Percentiles rank a stretch among this genome's conserved stretches.
These are phyloP conservation scores for Vigna mungo DNA, from an alignment of 306 rosid genomes.

Conservation along the genomic window DNA sequence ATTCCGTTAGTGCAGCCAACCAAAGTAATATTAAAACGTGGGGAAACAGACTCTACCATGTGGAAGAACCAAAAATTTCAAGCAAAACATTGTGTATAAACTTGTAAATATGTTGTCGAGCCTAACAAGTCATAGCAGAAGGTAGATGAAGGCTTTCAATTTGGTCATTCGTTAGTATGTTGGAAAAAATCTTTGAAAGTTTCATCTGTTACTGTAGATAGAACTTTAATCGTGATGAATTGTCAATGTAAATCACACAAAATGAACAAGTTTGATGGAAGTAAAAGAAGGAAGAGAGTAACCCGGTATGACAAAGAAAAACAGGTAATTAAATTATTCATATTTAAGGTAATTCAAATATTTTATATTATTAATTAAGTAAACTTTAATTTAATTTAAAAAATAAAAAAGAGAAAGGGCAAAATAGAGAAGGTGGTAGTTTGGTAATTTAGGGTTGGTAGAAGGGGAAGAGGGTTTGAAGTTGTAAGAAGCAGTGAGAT, in stretches of 20 bases:
- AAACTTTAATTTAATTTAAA: neutral
- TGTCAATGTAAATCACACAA: too few relatives aligned
- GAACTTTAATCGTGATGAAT: too few relatives aligned
- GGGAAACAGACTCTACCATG: neutral
- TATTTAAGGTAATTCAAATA: too few relatives aligned
- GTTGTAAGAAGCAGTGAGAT: constrained; percentile 1
- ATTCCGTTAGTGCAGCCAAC: neutral
- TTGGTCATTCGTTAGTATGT: too few relatives aligned
- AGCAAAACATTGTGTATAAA: neutral
- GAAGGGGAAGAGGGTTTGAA: neutral
- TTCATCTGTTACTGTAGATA: too few relatives aligned
- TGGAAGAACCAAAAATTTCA: neutral
- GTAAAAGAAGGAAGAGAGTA: too few relatives aligned
- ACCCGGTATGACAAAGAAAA: too few relatives aligned
- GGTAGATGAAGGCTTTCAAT: neutral
- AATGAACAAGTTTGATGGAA: too few relatives aligned
- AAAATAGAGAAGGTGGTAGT: neutral
- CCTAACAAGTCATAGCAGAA: neutral
- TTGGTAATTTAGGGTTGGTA: constrained; percentile 11
- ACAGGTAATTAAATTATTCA: too few relatives aligned
- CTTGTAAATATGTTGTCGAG: neutral
- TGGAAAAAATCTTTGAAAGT: too few relatives aligned
- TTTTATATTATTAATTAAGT: too few relatives aligned
- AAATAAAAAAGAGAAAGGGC: neutral
- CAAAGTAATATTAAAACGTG: neutral